These are phyloP conservation scores for Tulasnella sp. DNA, from an alignment of 768 basidiomycete species.

Conservation along the genomic window DNA sequence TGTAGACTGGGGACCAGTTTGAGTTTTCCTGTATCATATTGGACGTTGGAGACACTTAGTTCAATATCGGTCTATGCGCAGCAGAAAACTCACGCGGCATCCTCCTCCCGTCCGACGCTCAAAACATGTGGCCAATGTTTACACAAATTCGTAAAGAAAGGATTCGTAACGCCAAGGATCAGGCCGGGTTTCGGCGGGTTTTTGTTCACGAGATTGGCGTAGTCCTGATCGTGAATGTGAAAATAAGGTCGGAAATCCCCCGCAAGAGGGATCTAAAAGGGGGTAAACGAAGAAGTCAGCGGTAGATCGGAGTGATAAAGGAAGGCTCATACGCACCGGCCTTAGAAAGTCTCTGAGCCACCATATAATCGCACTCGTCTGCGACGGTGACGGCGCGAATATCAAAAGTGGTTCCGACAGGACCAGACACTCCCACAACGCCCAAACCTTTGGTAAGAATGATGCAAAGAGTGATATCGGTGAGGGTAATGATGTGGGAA, in stretches of 20 bases:
- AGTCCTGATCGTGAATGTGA: conserved; percentile 91
- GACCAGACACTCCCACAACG: conserved; percentile 82
- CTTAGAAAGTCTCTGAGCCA: conserved; percentile 81
- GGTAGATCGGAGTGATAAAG: neutral
- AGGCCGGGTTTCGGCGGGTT: conserved; percentile 69
- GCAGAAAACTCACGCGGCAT: conserved; percentile 2
- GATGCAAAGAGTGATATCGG: conserved; percentile 28
- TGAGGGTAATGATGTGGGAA: conserved; percentile 23
- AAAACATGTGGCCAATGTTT: conserved; percentile 74
- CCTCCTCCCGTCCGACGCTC: conserved; percentile 44
- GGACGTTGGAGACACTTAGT: too few species aligned
- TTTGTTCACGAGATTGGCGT: conserved; percentile 61
- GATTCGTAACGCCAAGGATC: conserved; percentile 79
- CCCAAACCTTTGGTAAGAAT: conserved; percentile 33
- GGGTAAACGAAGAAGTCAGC: neutral
- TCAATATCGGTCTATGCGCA: too few species aligned
- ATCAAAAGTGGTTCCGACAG: conserved; percentile 84
- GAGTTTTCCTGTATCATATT: conserved; percentile 1
- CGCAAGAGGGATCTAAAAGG: conserved; percentile 62
- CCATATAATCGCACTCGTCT: conserved; percentile 83
- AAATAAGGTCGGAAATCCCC: conserved; percentile 89
- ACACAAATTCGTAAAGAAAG: conserved; percentile 69
- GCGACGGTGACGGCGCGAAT: conserved; percentile 65
- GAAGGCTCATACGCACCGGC: conserved; percentile 43
- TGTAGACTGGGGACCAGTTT: neutral